phyloP scores from a whole-genome alignment of 2,329 filamentous ascomycete genomes.

The Allantophomopsis cytisporea region DNA sequence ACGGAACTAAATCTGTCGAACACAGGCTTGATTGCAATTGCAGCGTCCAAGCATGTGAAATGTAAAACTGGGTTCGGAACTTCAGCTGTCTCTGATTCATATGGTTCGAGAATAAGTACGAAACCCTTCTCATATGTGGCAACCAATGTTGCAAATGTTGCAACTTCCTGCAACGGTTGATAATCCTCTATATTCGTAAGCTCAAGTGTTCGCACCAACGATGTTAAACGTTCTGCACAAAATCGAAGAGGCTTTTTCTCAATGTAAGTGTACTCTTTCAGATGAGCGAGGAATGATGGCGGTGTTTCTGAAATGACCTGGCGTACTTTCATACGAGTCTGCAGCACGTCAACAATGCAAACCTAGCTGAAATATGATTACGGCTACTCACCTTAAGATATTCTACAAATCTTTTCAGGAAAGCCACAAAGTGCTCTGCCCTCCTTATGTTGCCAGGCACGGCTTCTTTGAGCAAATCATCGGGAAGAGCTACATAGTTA shows the following conservation, averaged over 20 bases:
- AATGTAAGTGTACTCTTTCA: conserved; percentile 94
- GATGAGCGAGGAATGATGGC: conserved; percentile 79
- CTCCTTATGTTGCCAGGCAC: conserved; percentile 92
- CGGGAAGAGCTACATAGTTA: conserved; percentile 55
- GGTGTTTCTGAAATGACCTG: conserved; percentile 97
- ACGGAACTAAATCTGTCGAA: conserved; percentile 97
- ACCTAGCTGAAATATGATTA: background rate
- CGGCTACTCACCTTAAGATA: conserved; percentile 58
- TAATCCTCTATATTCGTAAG: conserved; percentile 98
- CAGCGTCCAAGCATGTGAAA: conserved; percentile 91
- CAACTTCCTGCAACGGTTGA: conserved; percentile 91
- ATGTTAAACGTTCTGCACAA: conserved; percentile 88
- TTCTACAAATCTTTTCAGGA: conserved; percentile 92
- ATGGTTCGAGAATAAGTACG: conserved; percentile 90
- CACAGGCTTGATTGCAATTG: conserved; percentile 94
- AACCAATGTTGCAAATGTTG: conserved; percentile 90
- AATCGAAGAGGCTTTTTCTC: conserved; percentile 91
- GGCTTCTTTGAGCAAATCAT: conserved; percentile 88
- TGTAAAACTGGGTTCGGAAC: conserved; percentile 96
- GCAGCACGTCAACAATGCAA: background rate
- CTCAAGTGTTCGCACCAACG: conserved; percentile 85
- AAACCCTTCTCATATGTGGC: conserved; percentile 97
- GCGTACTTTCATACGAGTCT: conserved; percentile 95
- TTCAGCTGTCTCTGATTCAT: conserved; percentile 87
- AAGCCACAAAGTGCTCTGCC: conserved; percentile 91